Percentiles rank a stretch among this genome's conserved stretches.
These are phyloP conservation scores for Fusarium cyanostomum DNA, from an alignment of 2,329 filamentous ascomycete genomes.

Conservation along the genomic window DNA sequence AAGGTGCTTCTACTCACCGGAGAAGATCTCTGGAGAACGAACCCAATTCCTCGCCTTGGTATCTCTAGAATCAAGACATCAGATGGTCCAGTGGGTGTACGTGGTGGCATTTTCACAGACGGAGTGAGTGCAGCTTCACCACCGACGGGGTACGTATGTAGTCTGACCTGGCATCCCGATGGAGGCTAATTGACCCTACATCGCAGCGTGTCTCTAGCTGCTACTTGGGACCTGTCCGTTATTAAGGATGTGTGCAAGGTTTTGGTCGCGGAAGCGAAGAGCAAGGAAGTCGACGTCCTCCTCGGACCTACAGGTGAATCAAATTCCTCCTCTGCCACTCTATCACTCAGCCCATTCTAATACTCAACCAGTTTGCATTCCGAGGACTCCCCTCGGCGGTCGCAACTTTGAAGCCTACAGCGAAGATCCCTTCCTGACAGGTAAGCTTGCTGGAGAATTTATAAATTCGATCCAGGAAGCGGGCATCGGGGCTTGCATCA, in stretches of 20 bases:
- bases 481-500: slow-evolving; percentile 52
- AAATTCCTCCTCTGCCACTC: accelerated
- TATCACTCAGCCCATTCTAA: background rate
- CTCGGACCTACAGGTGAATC: slow-evolving; percentile 22
- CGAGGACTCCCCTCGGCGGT: slow-evolving; percentile 48
- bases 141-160: slow-evolving; percentile 12
- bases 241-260: slow-evolving; percentile 17
- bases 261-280: slow-evolving; percentile 21
- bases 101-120: slow-evolving; percentile 22
- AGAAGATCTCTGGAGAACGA: slow-evolving; percentile 17
- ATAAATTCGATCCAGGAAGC: slow-evolving; percentile 49
- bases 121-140: slow-evolving; percentile 20
- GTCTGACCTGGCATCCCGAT: too few species aligned
- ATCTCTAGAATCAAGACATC: slow-evolving; percentile 26
- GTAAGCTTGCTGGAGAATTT: slow-evolving; percentile 44
- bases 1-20: slow-evolving; percentile 15
- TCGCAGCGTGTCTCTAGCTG: slow-evolving; percentile 20
- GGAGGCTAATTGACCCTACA: background rate
- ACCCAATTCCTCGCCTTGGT: background rate
- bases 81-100: slow-evolving; percentile 22
- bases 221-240: slow-evolving; percentile 11
- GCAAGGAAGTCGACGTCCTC: slow-evolving; percentile 25
- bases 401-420: slow-evolving; percentile 53
- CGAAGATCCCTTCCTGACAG: slow-evolving; percentile 53
- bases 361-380: slow-evolving; percentile 7